These are phyloP conservation scores for Berkeleyomyces basicola DNA, from an alignment of 2,329 filamentous ascomycete species.

Conservation along the genomic window DNA sequence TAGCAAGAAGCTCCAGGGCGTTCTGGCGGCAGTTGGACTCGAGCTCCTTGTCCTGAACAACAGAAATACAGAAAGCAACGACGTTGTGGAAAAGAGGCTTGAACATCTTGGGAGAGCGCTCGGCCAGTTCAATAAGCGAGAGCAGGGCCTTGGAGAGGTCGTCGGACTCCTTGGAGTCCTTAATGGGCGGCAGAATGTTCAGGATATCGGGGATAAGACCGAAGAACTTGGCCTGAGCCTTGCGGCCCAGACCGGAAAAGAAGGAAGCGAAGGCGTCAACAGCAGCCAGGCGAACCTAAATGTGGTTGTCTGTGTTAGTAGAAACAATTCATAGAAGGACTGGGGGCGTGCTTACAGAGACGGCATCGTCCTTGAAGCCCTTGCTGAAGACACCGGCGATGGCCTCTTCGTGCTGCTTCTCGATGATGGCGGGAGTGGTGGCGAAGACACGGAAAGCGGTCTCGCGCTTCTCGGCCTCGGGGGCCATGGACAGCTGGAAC, in stretches of 20 bases:
- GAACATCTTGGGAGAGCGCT: constrained; percentile 95
- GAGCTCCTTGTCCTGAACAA: constrained; percentile 91
- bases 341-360: constrained; percentile 40
- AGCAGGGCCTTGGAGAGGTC: constrained; percentile 80
- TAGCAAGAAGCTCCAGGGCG: constrained; percentile 90
- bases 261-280: constrained; percentile 96
- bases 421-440: constrained; percentile 86
- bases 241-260: constrained; percentile 81
- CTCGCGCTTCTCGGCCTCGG: constrained; percentile 70
- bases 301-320: background rate
- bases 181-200: constrained; percentile 86
- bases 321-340: background rate
- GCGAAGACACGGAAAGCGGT: constrained; percentile 90
- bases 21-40: constrained; percentile 84
- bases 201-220: constrained; percentile 75
- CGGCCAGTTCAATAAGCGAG: constrained; percentile 83
- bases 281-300: constrained; percentile 70
- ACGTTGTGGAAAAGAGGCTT: constrained; percentile 84
- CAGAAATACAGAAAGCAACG: constrained; percentile 80
- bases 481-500: constrained; percentile 79
- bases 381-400: constrained; percentile 77
- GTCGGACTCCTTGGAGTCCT: constrained; percentile 78
- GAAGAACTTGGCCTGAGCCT: constrained; percentile 77
- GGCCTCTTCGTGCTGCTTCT: constrained; percentile 86
- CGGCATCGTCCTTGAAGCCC: constrained; percentile 79